Conservation (phyloP, 2,329 filamentous ascomycete genomes). For the Emmonsia crescens region DNA sequence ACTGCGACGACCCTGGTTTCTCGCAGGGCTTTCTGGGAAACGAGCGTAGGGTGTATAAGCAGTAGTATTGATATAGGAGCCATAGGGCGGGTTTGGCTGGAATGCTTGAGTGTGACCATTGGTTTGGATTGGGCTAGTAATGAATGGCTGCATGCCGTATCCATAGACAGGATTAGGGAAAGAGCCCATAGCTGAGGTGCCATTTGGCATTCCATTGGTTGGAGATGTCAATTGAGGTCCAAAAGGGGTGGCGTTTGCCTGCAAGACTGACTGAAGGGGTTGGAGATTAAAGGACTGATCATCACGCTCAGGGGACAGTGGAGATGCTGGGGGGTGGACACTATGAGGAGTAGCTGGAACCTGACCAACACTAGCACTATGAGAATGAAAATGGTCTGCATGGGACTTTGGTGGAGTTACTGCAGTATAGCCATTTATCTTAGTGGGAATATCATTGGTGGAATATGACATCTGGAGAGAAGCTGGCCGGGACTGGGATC, state of each 20-base stretch:
- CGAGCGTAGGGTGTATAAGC: conserved; percentile 31
- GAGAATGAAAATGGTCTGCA: conserved; percentile 53
- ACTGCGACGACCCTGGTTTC: conserved; percentile 58
- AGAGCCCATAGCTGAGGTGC: conserved; percentile 22
- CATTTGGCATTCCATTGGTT: conserved; percentile 7
- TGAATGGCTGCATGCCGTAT: conserved; percentile 45
- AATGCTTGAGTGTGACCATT: conserved; percentile 34
- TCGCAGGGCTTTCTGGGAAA: conserved; percentile 62
- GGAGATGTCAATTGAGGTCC: conserved; percentile 48
- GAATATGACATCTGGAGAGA: conserved; percentile 75
- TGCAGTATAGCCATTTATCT: conserved; percentile 47
- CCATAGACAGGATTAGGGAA: conserved; percentile 37
- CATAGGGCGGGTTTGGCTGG: conserved; percentile 45
- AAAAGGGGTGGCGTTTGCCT: conserved; percentile 70
- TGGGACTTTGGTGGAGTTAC: conserved; percentile 46
- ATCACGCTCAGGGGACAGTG: conserved; percentile 32
- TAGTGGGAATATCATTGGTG: conserved; percentile 74
- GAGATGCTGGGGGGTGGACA: conserved; percentile 35
- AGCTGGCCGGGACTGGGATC: conserved; percentile 37
- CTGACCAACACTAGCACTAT: conserved; percentile 65
- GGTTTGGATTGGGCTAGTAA: conserved; percentile 37
- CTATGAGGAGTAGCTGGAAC: conserved; percentile 59
- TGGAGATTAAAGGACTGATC: conserved; percentile 42
- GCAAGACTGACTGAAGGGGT: conserved; percentile 60
- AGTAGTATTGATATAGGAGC: conserved; percentile 40